Base-by-base conservation (phyloP, 148 eudicot species). In the Chenopodium formosanum region DNA sequence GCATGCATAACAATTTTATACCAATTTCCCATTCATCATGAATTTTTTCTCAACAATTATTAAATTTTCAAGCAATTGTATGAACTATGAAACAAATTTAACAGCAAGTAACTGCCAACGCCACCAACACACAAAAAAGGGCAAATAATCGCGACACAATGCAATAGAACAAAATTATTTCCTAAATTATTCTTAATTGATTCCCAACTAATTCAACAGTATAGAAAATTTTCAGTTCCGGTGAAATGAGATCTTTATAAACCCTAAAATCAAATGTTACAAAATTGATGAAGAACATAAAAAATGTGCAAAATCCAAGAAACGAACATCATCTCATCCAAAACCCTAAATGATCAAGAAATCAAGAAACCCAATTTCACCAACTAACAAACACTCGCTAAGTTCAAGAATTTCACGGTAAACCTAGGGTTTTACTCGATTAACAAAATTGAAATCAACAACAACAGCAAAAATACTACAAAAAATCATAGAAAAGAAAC, bases 361-460 rank as follows among this genome's bases (percentile, higher is more conserved):
- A 29, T 12, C 60, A 3, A 13, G 1, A 1, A 69, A 70, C 32
- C 37, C 20, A 56, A 40, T 40, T 40, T 40, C 44, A 6, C 0
- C 44, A 4, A 40, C 44, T 6, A 40, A 40, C 44, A 40, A 40
- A 40, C 44, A 40, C 44, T 40, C n/a, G 9, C 16, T 47, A 2
- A 78, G 1, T 34, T 66, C 74, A 34, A 25, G 60, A 70, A 78
- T 65, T 56, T 9, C 47, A 78, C 40, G 17, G 27, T 56, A 52
- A 60, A 0, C 78, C 56, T 52, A 78, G 72, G 77, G 77, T 70
- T 82, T 76, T 4, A 7, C 7, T 20, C 47, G 29, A 78, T 2
- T 32, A 78, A 20, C 44, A 13, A 58, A 70, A 22, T 2, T 14
- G 25, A 80, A 80, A 20, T 47, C 46, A 78, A 32, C 7, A 3